phyloP scores from a whole-genome alignment of 2,329 filamentous ascomycete species.

The Fusarium virguliforme region DNA sequence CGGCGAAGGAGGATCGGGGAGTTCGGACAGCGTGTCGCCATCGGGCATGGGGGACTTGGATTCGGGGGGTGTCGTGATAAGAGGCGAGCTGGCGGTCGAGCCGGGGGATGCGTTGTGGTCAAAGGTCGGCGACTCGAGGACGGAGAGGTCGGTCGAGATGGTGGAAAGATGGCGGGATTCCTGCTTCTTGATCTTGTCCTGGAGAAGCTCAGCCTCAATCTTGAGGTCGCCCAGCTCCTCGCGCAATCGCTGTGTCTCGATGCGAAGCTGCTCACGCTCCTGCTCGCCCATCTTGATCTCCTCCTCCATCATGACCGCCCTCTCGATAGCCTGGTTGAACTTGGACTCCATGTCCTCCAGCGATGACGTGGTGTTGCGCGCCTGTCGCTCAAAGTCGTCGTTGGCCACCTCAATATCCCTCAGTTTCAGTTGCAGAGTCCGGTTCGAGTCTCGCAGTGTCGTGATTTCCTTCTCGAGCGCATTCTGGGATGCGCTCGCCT shows the following conservation, averaged over 20 bases:
- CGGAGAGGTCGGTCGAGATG: conserved; percentile 75
- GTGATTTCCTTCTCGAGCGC: conserved; percentile 96
- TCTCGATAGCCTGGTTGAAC: conserved; percentile 94
- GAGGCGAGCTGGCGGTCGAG: conserved; percentile 92
- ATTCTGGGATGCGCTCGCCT: conserved; percentile 88
- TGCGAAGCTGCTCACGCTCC: conserved; percentile 89
- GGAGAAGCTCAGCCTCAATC: conserved; percentile 93
- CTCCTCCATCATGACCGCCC: conserved; percentile 93
- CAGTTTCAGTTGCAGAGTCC: conserved; percentile 85
- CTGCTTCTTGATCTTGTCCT: conserved; percentile 90
- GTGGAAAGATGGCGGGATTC: conserved; percentile 71
- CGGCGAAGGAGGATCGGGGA: conserved; percentile 91
- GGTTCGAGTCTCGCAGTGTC: conserved; percentile 85
- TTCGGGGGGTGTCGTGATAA: conserved; percentile 87
- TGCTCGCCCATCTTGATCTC: conserved; percentile 93
- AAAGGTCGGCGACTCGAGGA: conserved; percentile 80
- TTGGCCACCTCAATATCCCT: conserved; percentile 98
- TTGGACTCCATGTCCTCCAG: conserved; percentile 98
- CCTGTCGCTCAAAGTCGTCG: conserved; percentile 97
- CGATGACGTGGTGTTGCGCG: conserved; percentile 94
- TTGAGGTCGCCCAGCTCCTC: conserved; percentile 94
- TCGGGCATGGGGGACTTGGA: conserved; percentile 75
- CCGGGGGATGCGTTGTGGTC: conserved; percentile 81
- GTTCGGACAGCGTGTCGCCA: conserved; percentile 72
- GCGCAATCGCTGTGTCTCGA: conserved; percentile 89